These are phyloP conservation scores for Ilex asprella DNA, from an alignment of 257 asterid species.

Conservation along the genomic window DNA sequence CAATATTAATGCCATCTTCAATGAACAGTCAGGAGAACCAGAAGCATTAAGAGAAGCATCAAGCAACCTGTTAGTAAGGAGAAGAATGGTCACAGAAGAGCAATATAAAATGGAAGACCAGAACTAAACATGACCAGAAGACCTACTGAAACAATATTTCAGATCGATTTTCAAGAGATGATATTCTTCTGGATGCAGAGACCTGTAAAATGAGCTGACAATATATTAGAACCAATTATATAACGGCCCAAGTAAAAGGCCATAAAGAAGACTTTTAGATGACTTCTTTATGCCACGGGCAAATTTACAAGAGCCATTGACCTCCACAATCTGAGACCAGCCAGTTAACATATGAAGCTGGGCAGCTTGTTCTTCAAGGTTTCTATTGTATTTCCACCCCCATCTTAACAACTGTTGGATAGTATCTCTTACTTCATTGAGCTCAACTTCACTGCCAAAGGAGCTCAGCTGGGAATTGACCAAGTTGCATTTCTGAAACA, in stretches of 20 bases:
- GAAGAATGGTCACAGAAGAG: conserved; percentile 12
- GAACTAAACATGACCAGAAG: conserved; percentile 9
- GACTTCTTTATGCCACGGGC: not conserved
- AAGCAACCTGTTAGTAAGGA: conserved; percentile 48
- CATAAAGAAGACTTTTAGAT: not conserved
- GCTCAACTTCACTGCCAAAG: conserved; percentile 63
- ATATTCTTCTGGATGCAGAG: conserved; percentile 72
- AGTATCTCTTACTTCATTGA: conserved; percentile 72
- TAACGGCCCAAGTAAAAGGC: not conserved
- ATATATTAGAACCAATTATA: conserved; percentile 1
- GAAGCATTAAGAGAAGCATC: conserved; percentile 78
- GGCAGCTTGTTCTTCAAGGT: conserved; percentile 96
- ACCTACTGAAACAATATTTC: conserved; percentile 83
- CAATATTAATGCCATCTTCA: conserved; percentile 83
- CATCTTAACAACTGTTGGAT: conserved; percentile 77
- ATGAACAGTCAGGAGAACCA: conserved; percentile 81
- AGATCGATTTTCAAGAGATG: conserved; percentile 61
- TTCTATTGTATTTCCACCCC: conserved; percentile 94
- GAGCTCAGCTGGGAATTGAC: conserved; percentile 55
- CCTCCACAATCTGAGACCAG: conserved; percentile 99
- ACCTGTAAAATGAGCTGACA: conserved; percentile 37
- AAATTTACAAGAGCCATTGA: conserved; percentile 8
- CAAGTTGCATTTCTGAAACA: conserved; percentile 51
- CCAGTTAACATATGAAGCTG: conserved; percentile 93
- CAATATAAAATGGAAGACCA: not conserved